Base-by-base conservation (phyloP, 1,139 yeast species). In the Casaregolazyma lundiana region DNA sequence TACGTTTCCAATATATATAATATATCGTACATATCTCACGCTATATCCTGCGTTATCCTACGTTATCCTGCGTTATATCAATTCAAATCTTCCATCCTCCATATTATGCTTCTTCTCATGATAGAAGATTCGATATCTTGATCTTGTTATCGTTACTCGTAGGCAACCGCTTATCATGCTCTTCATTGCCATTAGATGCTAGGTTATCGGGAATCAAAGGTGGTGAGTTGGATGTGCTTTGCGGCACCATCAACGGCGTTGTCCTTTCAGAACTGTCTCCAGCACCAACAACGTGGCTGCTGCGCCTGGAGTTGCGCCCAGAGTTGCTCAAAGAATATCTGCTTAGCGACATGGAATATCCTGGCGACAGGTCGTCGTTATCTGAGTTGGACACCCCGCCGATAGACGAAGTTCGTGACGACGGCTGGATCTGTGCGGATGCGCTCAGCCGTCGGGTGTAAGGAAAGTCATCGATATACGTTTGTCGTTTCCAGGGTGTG, bases 341-440 rank as follows among this genome's bases (percentile, higher is more conserved):
- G 42, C 60, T 53, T 38, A 62, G 47, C 9, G 63, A 58, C 39
- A 57, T 57, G 13, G 55, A 52, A 4, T 52, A 48, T 3, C 55
- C 59, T 18, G 54, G 45, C 22, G 61, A 48, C 2, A 65, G 65
- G 42, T 62, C 66, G 39, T 62, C 66, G 17, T 51, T 61, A 45
- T 62, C 61, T 1, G 58, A 53, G 17, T 35, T 34, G 4, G 62
- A 60, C 16, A 56, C 50, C 2, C 61, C 61, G 19, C 62, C 52
- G 15, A 59, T 54, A 4, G 63, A 59, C 36, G 55, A 52, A 22
- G 62, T 53, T 2, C 64, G 51, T n/a, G 49, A 46, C n/a, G 47
- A 32, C 30, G 57, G 52, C 5, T 40, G 44, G 16, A 20, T 32
- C 5, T n/a, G 37, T 20, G 45, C 40, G 15, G 48, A 41, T 3